Base-by-base conservation (phyloP, 2,329 filamentous ascomycete species). In the Cytospora mali region DNA sequence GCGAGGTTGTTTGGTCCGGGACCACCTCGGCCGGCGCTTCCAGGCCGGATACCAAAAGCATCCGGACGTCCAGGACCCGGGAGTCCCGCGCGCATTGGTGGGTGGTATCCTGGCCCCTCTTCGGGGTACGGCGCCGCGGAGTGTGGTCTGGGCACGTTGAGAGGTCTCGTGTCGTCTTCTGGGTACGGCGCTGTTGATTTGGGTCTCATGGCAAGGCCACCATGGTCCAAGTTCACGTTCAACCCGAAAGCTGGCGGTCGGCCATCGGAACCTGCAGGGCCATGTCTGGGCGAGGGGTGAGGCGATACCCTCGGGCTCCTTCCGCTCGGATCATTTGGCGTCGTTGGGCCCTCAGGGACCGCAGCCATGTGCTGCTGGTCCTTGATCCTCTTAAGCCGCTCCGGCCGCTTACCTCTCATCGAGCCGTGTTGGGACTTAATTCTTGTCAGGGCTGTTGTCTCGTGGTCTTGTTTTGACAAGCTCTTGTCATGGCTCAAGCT, bases 401-500 rank as follows among this genome's bases (percentile, higher is more conserved):
- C 85, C 0, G 86, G 86, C 58, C 86, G 79, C 69, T 81, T 80
- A 33, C 86, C 86, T 55, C 84, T 79, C 71, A 88, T 86, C 18
- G 89, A 91, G 18, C 88, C 89, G 70, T 92, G 86, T 67, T 89
- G 87, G 4, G 87, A 92, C 75, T 90, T 96, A 79, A 99, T 98
- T 58, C 90, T 87, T 56, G 87, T 89, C 67, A 99, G 87, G 0
- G 95, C 93, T 49, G 96, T 89, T 61, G 93, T 92, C 75, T 98
- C 94, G 73, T 99, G 95, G 71, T 98, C 95, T 69, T 89, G 85
- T 77, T 93, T 93, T 2, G 92, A 96, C 53, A 98, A 81, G 4
- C 91, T 91, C 75, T 92, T 92, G 61, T 92, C 90, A 69, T 91
- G 87, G 53, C 87, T 88, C 58, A 99, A 88, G 56, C 91, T 93